phyloP scores from a whole-genome alignment of 2,329 filamentous ascomycete species.

The Anthostomella pinea region DNA sequence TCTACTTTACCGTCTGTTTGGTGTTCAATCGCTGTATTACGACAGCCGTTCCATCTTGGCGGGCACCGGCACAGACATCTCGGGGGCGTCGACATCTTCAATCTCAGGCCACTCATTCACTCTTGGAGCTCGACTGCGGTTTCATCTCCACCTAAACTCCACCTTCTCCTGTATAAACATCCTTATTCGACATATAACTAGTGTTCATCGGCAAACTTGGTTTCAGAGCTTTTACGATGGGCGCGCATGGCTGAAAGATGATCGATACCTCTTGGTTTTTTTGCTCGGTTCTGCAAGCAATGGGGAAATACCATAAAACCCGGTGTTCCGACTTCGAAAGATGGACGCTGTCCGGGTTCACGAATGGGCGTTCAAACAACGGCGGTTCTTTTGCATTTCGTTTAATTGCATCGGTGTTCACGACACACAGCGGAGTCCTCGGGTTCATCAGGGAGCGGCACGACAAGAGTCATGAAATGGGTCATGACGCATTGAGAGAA shows the following conservation, averaged over 20 bases:
- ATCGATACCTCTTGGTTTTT: conserved; percentile 46
- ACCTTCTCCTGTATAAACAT: conserved; percentile 47
- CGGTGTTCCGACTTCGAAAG: conserved; percentile 39
- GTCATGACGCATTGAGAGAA: conserved; percentile 49
- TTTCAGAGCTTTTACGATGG: conserved; percentile 31
- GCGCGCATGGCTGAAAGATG: conserved; percentile 41
- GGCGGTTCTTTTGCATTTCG: conserved; percentile 46
- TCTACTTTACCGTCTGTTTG: conserved; percentile 20
- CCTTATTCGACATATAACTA: conserved; percentile 44
- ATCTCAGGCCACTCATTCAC: conserved; percentile 27
- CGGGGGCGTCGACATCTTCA: conserved; percentile 44
- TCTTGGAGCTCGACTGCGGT: conserved; percentile 30
- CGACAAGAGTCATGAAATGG: conserved; percentile 47
- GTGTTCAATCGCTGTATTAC: conserved; percentile 38
- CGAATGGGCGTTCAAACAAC: conserved; percentile 42
- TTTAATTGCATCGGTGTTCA: conserved; percentile 49
- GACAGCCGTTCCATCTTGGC: conserved; percentile 49
- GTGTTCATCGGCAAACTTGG: conserved; percentile 30
- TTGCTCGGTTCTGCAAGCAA: conserved; percentile 30
- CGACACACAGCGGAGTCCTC: conserved; percentile 43
- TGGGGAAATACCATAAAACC: conserved; percentile 25
- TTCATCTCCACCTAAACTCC: conserved; percentile 25
- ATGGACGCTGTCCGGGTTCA: conserved; percentile 41
- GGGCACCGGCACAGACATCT: conserved; percentile 43
- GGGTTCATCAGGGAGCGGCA: conserved; percentile 40